Evolutionary conservation across 2,329 filamentous ascomycete genomes (phyloP), one percentile per base, ranked within the genome.

Genomic region (Sporothrix pseudoabietina): DNA sequence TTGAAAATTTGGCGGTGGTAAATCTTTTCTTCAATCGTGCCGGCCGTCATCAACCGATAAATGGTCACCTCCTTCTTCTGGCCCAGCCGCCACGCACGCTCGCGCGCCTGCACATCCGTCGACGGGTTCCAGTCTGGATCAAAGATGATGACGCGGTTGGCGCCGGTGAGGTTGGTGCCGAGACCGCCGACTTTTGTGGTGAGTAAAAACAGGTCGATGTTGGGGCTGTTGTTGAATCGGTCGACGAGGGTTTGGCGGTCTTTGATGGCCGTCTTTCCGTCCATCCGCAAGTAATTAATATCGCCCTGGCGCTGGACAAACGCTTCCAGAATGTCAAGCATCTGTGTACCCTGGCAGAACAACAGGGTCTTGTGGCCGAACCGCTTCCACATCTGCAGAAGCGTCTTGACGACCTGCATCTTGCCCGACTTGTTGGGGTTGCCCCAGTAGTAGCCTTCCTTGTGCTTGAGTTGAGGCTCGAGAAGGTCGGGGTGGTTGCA

Each of bases 41-140:
- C 96, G 5, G 95, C 94, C 4, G 94, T 97, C 92, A 99, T 97
- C n/a, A 99, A 86, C 49, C 97, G 92, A 80, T 98, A 99, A 30
- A 99, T 97, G 4, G 94, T 94, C 39, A 99, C 96, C 66, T 97
- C 94, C 71, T 92, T 91, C 81, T 97, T 98, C 83, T 99, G 96
- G 0, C 96, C 96, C 1, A 99, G 84, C 73, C 96, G 90, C 96
- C 96, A 99, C 6, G 97, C 96, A 78, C 96, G 89, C 82, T 99
- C 96, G 66, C 96, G 91, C 19, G 96, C 96, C 82, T 99, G 96
- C 35, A 98, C 86, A 79, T 99, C 96, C 0, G 95, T 98, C 0
- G 95, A 98, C 1, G 95, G 96, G 78, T 98, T 98, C 96, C 96
- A 99, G 80, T 99, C 96, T 0, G 96, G 97, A 78, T 99, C 97